Base-by-base conservation (phyloP, 208 protist species). In the Trypanosoma lewisi region DNA sequence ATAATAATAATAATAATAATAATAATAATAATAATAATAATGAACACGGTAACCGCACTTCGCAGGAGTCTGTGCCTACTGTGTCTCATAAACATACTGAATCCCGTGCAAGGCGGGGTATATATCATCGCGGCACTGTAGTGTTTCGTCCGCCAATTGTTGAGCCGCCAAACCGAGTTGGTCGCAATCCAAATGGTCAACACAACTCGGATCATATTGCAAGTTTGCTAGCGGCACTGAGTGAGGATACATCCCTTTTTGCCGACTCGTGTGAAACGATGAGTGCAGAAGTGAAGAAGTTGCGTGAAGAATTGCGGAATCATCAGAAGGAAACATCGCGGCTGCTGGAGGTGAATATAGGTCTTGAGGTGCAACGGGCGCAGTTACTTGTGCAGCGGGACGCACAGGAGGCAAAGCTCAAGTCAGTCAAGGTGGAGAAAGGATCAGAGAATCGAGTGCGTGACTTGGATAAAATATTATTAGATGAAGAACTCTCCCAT, bases 281-380 rank as follows among this genome's bases (percentile, higher is more conserved):
- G 39, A 23, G 44, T 14, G 3, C n/a, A 8, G 50, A 63, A 39
- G 48, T 75, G 54, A 21, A 63, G 30, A 33, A 34, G 6, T 50
- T 81, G 4, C 77, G 73, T n/a, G 55, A 37, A 36, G 62, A 68
- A 37, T 67, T 89, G 25, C 73, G 76, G 14, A 42, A 54, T 11
- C 67, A 87, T 34, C 68, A 80, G 50, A 75, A 64, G 55, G 59
- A 58, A 4, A 69, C 79, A 0, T 72, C 69, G 5, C 58, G 63
- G 2, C 59, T 85, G 47, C 45, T 87, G 41, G 28, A 81, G n/a
- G 61, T 69, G 28, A 92, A 86, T 50, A 67, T 85, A 21, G 65
- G 57, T 39, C 74, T 92, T 21, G 85, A 92, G 70, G 36, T 70
- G 23, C 65, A 73, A 2, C 42, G 63, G 7, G 53, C 63, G n/a